phyloP scores from a whole-genome alignment of 176 grass and related monocot genomes.

The Carex pumila region DNA sequence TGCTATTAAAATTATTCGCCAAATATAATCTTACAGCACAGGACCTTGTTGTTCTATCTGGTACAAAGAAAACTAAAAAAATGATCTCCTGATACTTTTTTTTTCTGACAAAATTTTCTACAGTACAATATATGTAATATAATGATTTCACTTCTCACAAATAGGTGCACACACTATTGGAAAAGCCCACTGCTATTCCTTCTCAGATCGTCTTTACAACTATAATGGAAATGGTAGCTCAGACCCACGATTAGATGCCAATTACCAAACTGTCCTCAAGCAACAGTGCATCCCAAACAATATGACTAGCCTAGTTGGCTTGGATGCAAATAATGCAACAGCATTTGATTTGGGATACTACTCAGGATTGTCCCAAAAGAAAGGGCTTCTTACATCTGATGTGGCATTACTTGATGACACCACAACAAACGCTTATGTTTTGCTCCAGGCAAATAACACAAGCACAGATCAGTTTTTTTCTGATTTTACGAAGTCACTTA shows the following conservation, averaged over 20 bases:
- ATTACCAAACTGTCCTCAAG: neutral
- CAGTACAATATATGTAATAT: neutral
- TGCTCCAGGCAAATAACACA: neutral
- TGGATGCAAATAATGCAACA: slow-evolving; percentile 10
- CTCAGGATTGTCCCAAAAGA: neutral
- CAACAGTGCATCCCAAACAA: slow-evolving; percentile 6
- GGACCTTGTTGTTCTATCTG: slow-evolving; percentile 56
- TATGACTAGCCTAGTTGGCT: neutral
- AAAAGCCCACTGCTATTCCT: slow-evolving; percentile 21
- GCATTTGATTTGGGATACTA: slow-evolving; percentile 25
- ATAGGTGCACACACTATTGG: slow-evolving; percentile 21
- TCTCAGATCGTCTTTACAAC: slow-evolving; percentile 22
- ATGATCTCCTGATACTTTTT: neutral
- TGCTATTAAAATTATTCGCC: slow-evolving; percentile 32
- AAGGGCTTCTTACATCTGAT: slow-evolving; percentile 12
- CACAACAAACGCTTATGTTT: neutral
- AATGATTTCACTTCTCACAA: neutral
- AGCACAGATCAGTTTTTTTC: neutral
- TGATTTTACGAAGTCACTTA: neutral
- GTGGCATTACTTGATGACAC: neutral
- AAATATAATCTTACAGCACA: slow-evolving; percentile 54
- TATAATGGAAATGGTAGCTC: slow-evolving; percentile 3
- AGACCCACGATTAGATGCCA: slow-evolving; percentile 13
- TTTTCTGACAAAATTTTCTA: neutral
- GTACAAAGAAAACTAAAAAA: slow-evolving; percentile 16